phyloP scores from a whole-genome alignment of 129 eudicot genomes.

The Pulicaria dysenterica region DNA sequence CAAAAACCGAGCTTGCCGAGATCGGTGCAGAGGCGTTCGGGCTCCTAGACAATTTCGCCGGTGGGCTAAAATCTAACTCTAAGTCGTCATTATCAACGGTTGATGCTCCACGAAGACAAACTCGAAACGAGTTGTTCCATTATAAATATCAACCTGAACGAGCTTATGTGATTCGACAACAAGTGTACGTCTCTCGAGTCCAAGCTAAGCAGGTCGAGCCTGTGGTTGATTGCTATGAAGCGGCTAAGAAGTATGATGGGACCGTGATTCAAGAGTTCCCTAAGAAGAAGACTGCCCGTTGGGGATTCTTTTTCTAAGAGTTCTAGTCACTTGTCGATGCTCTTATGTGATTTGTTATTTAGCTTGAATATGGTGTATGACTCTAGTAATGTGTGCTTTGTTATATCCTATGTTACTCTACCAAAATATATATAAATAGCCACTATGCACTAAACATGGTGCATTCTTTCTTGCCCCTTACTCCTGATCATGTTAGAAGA shows the following conservation, averaged over 20 bases:
- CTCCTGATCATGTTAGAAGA: too few species aligned
- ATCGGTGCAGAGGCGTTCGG: conserved; percentile 36
- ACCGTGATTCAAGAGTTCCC: conserved; percentile 39
- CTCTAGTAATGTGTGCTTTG: background rate
- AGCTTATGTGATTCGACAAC: conserved; percentile 9
- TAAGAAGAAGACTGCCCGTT: conserved; percentile 25
- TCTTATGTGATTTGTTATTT: background rate
- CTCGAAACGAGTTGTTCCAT: background rate
- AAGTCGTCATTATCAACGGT: background rate
- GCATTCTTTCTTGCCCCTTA: too few species aligned
- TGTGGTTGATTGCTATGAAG: conserved; percentile 42
- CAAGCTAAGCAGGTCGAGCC: conserved; percentile 10
- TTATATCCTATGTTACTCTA: background rate
- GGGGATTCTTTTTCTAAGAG: conserved; percentile 23
- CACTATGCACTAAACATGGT: too few species aligned
- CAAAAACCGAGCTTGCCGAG: conserved; percentile 26
- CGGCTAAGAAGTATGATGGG: conserved; percentile 38
- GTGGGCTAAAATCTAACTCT: conserved; percentile 14
- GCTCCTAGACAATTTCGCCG: conserved; percentile 22
- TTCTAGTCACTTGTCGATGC: background rate
- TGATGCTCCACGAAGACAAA: background rate
- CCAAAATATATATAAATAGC: too few species aligned
- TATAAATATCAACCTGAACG: conserved; percentile 24
- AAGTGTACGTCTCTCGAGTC: background rate
- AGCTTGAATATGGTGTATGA: background rate